phyloP scores from a whole-genome alignment of 1,284 basidiomycete species.

The Microbotryum violaceum region DNA sequence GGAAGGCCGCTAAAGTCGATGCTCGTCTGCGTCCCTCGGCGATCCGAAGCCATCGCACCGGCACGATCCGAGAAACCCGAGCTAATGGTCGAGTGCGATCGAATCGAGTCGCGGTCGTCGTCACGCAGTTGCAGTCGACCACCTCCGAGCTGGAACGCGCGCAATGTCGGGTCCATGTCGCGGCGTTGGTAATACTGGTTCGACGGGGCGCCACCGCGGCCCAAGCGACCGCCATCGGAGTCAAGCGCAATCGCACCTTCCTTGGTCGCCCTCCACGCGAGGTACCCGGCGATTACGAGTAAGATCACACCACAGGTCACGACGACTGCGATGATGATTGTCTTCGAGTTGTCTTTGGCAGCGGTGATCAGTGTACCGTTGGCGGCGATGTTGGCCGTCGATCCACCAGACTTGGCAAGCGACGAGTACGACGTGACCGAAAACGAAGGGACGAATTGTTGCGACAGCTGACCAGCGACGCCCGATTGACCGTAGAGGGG shows the following conservation, averaged over 20 bases:
- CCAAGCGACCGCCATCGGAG: slow-evolving; percentile 1
- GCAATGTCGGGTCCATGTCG: slow-evolving; percentile 2
- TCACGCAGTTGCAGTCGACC: background rate
- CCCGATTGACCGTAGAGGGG: slow-evolving; percentile 25
- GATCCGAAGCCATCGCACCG: background rate
- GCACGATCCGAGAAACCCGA: slow-evolving; percentile 7
- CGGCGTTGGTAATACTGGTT: background rate
- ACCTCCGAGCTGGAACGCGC: slow-evolving; percentile 25
- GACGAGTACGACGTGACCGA: slow-evolving; percentile 23
- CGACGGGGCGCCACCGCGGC: background rate
- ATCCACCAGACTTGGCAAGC: background rate
- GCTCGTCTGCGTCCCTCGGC: background rate
- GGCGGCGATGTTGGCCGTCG: background rate
- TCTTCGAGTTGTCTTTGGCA: slow-evolving; percentile 17
- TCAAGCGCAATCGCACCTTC: slow-evolving; percentile 18
- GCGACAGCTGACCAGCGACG: slow-evolving; percentile 27
- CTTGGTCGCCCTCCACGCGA: slow-evolving; percentile 29
- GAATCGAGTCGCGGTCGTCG: slow-evolving; percentile 13
- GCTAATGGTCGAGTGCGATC: slow-evolving; percentile 19
- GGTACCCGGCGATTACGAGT: slow-evolving; percentile 24
- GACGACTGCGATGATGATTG: slow-evolving; percentile 32
- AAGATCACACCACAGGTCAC: slow-evolving; percentile 25
- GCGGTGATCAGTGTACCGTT: background rate
- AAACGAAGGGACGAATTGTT: slow-evolving; percentile 28
- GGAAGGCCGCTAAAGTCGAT: slow-evolving; percentile 5